These are phyloP conservation scores for Claviceps sp. DNA, from an alignment of 2,329 filamentous ascomycete species.

Conservation along the genomic window DNA sequence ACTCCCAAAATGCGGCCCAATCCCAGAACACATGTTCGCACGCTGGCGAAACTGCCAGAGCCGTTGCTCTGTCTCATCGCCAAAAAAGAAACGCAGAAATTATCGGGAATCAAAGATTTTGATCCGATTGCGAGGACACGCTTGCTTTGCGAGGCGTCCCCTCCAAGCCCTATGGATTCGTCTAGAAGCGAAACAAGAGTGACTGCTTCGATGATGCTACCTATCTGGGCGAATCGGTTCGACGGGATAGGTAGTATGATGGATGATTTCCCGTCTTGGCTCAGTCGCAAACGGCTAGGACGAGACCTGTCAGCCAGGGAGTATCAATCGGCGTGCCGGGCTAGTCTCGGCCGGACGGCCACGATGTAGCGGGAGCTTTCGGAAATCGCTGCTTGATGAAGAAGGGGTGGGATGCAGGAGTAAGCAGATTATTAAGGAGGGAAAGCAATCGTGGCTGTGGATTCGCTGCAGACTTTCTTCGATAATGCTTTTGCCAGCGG, in stretches of 20 bases:
- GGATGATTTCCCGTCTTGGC: neutral
- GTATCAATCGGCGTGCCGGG: neutral
- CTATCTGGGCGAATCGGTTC: neutral
- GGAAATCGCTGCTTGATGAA: neutral
- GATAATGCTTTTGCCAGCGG: neutral
- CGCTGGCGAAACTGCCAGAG: conserved; percentile 22
- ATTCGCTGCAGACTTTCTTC: neutral
- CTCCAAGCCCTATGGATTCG: neutral
- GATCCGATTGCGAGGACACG: neutral
- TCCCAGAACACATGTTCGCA: conserved; percentile 37
- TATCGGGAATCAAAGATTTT: neutral
- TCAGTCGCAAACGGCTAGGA: neutral
- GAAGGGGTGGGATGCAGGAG: neutral
- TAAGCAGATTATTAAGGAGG: neutral
- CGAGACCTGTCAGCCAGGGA: neutral
- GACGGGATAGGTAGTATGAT: neutral
- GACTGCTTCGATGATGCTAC: neutral
- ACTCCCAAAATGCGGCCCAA: conserved; percentile 37
- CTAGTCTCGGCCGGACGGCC: conserved; percentile 4
- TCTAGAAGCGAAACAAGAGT: neutral
- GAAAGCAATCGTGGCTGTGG: neutral
- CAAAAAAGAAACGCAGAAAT: neutral
- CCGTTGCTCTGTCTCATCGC: conserved; percentile 15
- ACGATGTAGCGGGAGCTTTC: neutral
- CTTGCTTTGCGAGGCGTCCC: neutral